Evolutionary conservation across 345 rosid species (phyloP).

Genomic region (Pistacia atlantica): DNA sequence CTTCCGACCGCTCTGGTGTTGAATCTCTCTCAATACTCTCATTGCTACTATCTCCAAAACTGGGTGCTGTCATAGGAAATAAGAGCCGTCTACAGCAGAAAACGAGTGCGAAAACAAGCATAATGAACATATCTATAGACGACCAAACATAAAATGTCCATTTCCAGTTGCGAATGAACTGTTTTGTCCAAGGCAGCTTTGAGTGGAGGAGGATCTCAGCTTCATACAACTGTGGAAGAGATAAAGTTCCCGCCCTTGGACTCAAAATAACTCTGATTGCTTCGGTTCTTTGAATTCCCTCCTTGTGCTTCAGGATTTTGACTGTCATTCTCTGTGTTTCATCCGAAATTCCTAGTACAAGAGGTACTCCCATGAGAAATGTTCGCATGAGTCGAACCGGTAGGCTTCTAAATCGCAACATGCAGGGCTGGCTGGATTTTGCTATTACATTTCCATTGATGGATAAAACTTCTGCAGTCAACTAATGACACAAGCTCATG

Average conservation of each 20-base stretch:
- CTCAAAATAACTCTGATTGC: conserved; percentile 53
- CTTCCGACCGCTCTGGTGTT: conserved; percentile 15
- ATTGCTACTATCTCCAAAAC: neutral
- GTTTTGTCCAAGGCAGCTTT: conserved; percentile 64
- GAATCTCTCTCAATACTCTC: neutral
- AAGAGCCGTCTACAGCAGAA: conserved; percentile 47
- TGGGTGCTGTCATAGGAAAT: conserved; percentile 31
- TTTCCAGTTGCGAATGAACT: conserved; percentile 67
- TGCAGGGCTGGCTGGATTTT: conserved; percentile 73
- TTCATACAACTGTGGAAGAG: conserved; percentile 66
- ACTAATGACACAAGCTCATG: conserved; percentile 30
- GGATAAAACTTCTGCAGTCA: conserved; percentile 65
- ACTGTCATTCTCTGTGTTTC: conserved; percentile 65
- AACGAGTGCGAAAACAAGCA: conserved; percentile 36
- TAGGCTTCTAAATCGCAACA: conserved; percentile 67
- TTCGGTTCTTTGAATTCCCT: conserved; percentile 57
- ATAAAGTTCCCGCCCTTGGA: conserved; percentile 65
- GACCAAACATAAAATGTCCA: conserved; percentile 78
- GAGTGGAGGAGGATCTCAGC: conserved; percentile 58
- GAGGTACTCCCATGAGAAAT: conserved; percentile 56
- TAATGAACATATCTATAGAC: conserved; percentile 48
- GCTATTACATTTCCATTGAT: conserved; percentile 46
- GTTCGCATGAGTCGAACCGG: conserved; percentile 59
- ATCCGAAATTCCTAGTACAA: conserved; percentile 56
- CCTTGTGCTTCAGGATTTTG: conserved; percentile 50